Evolutionary conservation across 23 red algal genomes (phyloP).

Genomic region (Gracilariopsis chorda): DNA sequence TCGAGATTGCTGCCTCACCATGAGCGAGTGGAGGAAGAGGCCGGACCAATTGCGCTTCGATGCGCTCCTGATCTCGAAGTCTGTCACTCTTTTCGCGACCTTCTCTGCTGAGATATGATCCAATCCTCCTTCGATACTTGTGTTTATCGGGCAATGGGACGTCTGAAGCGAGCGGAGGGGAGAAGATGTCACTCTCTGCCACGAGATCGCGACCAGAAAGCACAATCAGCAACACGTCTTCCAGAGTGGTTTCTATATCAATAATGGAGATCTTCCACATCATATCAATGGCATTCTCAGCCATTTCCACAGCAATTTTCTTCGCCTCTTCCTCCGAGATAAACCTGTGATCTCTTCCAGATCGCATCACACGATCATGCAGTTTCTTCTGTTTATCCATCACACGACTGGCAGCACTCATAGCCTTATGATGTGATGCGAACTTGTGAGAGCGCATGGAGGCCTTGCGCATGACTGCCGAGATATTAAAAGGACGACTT

Average conservation of each 20-base stretch:
- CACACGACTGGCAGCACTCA: conserved; percentile 43
- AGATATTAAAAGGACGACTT: conserved; percentile 25
- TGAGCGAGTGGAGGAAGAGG: conserved; percentile 22
- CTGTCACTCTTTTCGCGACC: background rate
- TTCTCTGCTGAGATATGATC: background rate
- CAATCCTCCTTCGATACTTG: conserved; percentile 7
- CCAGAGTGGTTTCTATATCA: conserved; percentile 70
- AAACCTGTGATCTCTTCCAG: conserved; percentile 17
- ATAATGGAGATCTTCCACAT: conserved; percentile 79
- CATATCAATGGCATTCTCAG: conserved; percentile 70
- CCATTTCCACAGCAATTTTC: conserved; percentile 52
- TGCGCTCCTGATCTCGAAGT: background rate
- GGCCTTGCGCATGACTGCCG: conserved; percentile 25
- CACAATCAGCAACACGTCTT: conserved; percentile 53
- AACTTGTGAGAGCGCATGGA: conserved; percentile 54
- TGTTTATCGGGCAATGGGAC: background rate
- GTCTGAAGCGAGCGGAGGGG: background rate
- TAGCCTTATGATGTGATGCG: conserved; percentile 53
- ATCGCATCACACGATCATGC: conserved; percentile 25
- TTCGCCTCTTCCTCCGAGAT: conserved; percentile 59
- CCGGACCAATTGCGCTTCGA: conserved; percentile 2
- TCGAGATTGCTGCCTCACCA: conserved; percentile 39
- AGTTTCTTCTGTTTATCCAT: conserved; percentile 62
- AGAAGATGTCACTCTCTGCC: conserved; percentile 33
- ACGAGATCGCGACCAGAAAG: conserved; percentile 57